These are phyloP conservation scores for Taxawa tesnikishii DNA, from an alignment of 2,329 filamentous ascomycete genomes.

Conservation along the genomic window DNA sequence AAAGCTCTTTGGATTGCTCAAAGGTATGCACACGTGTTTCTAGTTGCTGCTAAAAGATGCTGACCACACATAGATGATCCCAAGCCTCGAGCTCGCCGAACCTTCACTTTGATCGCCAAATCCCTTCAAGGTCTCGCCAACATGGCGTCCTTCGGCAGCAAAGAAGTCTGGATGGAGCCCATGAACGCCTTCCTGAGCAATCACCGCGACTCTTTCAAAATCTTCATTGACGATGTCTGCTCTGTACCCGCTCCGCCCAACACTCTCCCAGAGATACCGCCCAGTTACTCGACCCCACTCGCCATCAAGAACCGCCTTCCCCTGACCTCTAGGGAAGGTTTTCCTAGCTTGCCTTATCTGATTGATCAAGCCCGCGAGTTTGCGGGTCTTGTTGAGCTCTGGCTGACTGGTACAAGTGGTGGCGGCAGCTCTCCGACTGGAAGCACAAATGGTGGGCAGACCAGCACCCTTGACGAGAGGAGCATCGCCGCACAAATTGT, in stretches of 20 bases:
- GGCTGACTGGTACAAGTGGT: conserved; percentile 45
- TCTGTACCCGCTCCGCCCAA: conserved; percentile 45
- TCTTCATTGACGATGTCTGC: conserved; percentile 79
- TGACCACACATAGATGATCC: conserved; percentile 55
- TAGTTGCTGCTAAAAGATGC: neutral
- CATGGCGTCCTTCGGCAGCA: conserved; percentile 80
- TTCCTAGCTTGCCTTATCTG: conserved; percentile 83
- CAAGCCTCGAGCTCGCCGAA: conserved; percentile 68
- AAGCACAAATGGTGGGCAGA: conserved; percentile 5
- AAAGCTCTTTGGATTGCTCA: conserved; percentile 78
- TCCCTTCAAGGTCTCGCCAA: conserved; percentile 84
- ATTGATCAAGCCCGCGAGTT: conserved; percentile 82
- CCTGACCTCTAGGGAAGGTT: conserved; percentile 73
- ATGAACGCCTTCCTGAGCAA: conserved; percentile 81
- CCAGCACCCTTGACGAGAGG: no score
- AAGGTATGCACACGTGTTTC: conserved; percentile 37
- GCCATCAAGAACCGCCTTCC: conserved; percentile 78
- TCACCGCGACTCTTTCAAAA: conserved; percentile 69
- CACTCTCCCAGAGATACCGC: conserved; percentile 33
- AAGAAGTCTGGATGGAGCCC: conserved; percentile 97
- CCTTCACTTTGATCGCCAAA: conserved; percentile 84
- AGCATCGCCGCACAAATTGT: conserved; percentile 13
- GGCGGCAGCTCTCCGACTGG: no score
- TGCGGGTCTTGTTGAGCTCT: conserved; percentile 69
- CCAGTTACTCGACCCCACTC: conserved; percentile 83